Evolutionary conservation across 345 rosid species (phyloP).

Genomic region (Hibiscus syriacus): DNA sequence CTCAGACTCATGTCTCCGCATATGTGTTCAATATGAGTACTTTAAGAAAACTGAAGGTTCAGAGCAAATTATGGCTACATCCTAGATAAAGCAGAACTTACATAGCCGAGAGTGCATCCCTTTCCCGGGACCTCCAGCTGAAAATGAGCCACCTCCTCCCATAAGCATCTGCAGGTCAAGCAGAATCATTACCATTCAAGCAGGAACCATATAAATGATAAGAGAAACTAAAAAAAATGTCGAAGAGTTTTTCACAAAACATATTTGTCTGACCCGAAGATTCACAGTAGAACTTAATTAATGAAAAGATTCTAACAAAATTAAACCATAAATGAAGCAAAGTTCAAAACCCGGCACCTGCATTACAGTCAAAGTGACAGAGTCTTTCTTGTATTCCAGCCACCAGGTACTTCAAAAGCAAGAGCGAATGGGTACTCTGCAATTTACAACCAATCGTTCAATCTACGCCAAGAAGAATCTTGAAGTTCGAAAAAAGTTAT

Average conservation of each 20-base stretch:
- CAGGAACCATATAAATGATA: neutral
- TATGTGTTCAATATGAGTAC: neutral
- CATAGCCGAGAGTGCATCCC: slow-evolving; percentile 94
- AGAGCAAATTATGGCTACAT: neutral
- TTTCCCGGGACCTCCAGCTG: slow-evolving; percentile 97
- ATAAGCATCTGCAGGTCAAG: slow-evolving; percentile 59
- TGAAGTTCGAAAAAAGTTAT: neutral
- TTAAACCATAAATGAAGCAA: neutral
- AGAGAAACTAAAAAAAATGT: neutral
- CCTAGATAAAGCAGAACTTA: slow-evolving; percentile 32
- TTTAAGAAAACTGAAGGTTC: neutral
- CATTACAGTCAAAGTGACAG: slow-evolving; percentile 53
- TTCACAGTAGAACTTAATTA: neutral
- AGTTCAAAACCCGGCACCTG: slow-evolving; percentile 39
- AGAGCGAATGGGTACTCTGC: slow-evolving; percentile 64
- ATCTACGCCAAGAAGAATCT: slow-evolving; percentile 2
- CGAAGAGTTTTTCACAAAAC: neutral
- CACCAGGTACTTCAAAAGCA: slow-evolving; percentile 68
- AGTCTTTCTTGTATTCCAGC: slow-evolving; percentile 71
- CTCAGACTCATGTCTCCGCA: neutral
- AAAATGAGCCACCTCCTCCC: slow-evolving; percentile 99
- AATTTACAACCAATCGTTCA: neutral
- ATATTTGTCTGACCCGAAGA: neutral
- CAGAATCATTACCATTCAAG: neutral
- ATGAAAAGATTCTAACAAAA: too few relatives aligned